phyloP scores from a whole-genome alignment of 108 stramenopile genomes.

The Hondaea fermentalgiana region DNA sequence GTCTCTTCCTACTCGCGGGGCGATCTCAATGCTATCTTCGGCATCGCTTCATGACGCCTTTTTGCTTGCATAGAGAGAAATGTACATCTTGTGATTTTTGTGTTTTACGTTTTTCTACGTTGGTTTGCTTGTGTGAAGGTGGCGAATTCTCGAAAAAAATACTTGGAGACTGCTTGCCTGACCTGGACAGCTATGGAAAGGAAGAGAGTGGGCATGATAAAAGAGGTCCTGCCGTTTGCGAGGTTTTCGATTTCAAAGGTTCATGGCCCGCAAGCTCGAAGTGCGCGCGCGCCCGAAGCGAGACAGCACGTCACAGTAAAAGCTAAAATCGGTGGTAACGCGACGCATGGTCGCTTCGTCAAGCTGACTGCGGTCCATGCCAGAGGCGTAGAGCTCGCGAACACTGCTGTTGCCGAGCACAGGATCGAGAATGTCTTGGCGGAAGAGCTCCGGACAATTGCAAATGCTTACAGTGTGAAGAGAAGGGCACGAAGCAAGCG shows the following conservation, averaged over 20 bases:
- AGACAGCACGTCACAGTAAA: not conserved
- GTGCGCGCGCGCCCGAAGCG: not conserved
- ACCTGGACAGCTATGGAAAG: too few relatives aligned
- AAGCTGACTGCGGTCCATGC: not conserved
- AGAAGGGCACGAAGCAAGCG: not conserved
- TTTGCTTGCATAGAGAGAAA: too few relatives aligned
- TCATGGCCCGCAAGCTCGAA: not conserved
- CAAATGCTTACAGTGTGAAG: not conserved
- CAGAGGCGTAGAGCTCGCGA: not conserved
- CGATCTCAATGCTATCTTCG: constrained; percentile 21
- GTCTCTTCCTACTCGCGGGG: not conserved
- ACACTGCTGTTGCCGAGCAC: not conserved
- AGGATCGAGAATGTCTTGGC: not conserved
- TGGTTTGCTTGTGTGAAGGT: too few relatives aligned
- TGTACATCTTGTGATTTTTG: too few relatives aligned
- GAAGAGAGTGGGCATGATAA: too few relatives aligned
- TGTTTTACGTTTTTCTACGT: too few relatives aligned
- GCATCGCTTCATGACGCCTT: not conserved
- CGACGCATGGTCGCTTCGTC: not conserved
- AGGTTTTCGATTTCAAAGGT: too few relatives aligned
- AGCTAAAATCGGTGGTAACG: not conserved
- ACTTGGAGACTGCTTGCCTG: too few relatives aligned
- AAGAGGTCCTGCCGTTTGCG: too few relatives aligned
- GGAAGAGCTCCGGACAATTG: not conserved
- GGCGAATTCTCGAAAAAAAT: too few relatives aligned